Evolutionary conservation across 441 rosid genomes (phyloP), one percentile per base, ranked within the genome.

Genomic region (Macaranga tanarius): DNA sequence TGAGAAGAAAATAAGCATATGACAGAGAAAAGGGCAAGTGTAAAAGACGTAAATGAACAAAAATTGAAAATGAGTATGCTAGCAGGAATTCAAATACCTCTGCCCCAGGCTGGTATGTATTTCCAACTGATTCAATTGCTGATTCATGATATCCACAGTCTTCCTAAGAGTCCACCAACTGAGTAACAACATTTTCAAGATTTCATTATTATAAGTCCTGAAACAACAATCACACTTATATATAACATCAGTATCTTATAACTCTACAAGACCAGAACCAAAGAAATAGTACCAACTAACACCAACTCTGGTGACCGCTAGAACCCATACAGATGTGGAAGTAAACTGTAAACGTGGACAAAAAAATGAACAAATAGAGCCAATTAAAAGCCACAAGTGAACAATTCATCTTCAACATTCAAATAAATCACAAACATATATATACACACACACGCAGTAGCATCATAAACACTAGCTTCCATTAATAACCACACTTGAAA

Each of bases 101-200:
- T 74, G 80, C 69, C 64, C 77, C 78, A 25, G 95, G 94, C 81
- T 79, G 84, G 75, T 91, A 95, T 66, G 51, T 62, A 69, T 85
- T 85, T 28, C 85, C 96, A 73, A 86, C 84, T 26, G 91, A 84
- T 67, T 85, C 85, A 81, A 92, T 84, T 13, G 92, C 89, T 22
- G 87, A 71, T 12, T 92, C 86, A 72, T 77, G 79, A 54, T 65
- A 71, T 64, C 71, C 74, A 79, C 89, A 86, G 58, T 88, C 82
- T 71, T 86, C 90, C 65, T 70, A 86, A 66, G 88, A 72, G 67
- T 75, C 84, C 64, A 86, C 70, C 79, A 91, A 79, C 80, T 88
- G 92, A 70, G 74, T 82, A 67, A 85, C 90, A 38, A 89, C 86
- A 65, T 79, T 80, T 72, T 92, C 97, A 62, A 95, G 88, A n/a